Evolutionary conservation across 805 yeast genomes (phyloP), one percentile per base, ranked within the genome.

Genomic region (Saccharomycopsis schoenii): DNA sequence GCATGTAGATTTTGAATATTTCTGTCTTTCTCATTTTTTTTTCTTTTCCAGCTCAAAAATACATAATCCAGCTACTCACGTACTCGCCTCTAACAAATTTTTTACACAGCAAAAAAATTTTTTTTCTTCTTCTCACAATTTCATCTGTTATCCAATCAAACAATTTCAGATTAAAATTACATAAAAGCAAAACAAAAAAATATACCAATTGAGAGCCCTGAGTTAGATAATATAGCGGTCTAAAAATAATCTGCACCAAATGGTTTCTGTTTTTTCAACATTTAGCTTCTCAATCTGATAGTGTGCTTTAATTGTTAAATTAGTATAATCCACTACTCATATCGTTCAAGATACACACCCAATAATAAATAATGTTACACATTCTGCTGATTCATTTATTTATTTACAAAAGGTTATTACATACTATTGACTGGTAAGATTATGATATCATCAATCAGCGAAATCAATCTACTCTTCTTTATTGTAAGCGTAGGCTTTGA

Each of bases 111-210:
- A 19, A 47, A 21, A 47, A 47, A 47, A 19, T 8, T 8, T 19
- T 43, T 43, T 24, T 47, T 8, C 21, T 24, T 21, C 10, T 47
- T 25, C 21, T 21, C 52, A 19, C 15, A 12, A 37, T 14, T 37
- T 37, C 41, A 10, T 47, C 21, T 17, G 21, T 47, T 47, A 47
- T 47, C 52, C 52, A 47, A 47, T 47, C 52, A 47, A 47, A 47
- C 52, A 47, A 47, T 47, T 47, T 47, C 52, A 47, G 52, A 47
- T 47, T 47, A 47, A 47, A 47, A 47, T 47, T 47, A 47, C 52
- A 47, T 21, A 14, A 43, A 47, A 15, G 4, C 17, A 43, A 24
- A 11, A 17, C 6, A 17, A 17, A 42, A 21, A 47, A 10, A 21
- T 4, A 12, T 21, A 21, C 10, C 2, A 12, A 47, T 25, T 47